Evolutionary conservation across 768 basidiomycete genomes (phyloP), one percentile per base, ranked within the genome.

Genomic region (Tylopilus subfusipes): DNA sequence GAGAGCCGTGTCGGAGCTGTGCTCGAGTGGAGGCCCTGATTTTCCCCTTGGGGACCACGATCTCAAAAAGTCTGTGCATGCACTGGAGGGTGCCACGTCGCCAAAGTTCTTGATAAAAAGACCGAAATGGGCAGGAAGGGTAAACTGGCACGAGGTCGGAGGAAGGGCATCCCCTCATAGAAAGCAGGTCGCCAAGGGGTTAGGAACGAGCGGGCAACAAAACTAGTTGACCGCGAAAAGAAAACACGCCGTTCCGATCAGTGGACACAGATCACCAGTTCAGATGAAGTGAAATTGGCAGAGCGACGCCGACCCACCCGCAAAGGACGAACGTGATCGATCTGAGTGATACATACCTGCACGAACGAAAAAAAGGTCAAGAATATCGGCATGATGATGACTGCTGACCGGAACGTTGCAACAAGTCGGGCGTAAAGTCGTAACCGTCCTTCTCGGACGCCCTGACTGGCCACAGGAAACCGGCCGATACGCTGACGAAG

Each of bases 61-160:
- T 63, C 55, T 31, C 7, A 60, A 50, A 58, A 61, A 49, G 46
- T 33, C 56, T 56, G 62, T 59, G 60, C 58, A 16, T 52, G 57
- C 22, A 43, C 49, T 42, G 34, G 13, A 59, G 42, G 38, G 42
- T 70, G 67, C 64, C 63, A 67, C 68, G 63, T 72, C 61, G 65
- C 38, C 57, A 56, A 59, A 44, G 53, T 46, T 53, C 55, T 59
- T 59, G 59, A 69, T 65, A 58, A 67, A 59, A 57, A 44, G 45
- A 52, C 68, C 57, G 52, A 64, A 72, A 62, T 30, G 55, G 69
- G 63, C 7, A 56, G 31, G 50, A 57, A 57, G 59, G 60, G 56
- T 63, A 69, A 59, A 52, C 57, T 58, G 56, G 56, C 68, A 69
- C 68, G 69, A 71, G 69, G 65, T 57, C 56, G 29, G 53, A 57